Evolutionary conservation across 1,284 basidiomycete species (phyloP).

Genomic region (Fistulinella cinereoalba): DNA sequence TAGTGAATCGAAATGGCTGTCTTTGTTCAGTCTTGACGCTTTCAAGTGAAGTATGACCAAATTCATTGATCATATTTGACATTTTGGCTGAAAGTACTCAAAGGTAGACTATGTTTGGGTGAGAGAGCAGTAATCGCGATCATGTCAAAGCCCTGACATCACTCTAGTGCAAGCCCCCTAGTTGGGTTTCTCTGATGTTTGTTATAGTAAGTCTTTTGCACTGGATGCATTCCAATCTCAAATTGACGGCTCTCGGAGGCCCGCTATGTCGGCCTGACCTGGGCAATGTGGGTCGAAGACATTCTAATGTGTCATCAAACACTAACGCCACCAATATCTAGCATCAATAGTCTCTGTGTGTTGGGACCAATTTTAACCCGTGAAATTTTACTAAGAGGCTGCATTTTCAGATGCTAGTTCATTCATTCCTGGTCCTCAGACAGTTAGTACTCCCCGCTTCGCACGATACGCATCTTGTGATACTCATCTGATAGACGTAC

Average conservation of each 20-base stretch:
- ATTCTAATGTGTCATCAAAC: not conserved
- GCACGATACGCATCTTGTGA: not conserved
- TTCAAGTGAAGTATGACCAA: not conserved
- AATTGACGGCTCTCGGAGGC: not conserved
- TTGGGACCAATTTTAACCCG: not conserved
- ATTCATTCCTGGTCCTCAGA: not conserved
- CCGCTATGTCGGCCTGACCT: not conserved
- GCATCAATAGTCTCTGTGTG: not conserved
- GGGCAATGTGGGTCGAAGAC: not conserved
- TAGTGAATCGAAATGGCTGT: not conserved
- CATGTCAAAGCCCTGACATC: not conserved
- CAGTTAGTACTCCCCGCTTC: not conserved
- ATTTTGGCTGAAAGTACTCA: not conserved
- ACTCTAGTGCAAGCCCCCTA: not conserved
- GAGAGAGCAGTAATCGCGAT: too few relatives aligned
- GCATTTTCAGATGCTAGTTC: not conserved
- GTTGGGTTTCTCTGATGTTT: not conserved
- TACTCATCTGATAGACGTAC: not conserved
- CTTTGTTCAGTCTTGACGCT: not conserved
- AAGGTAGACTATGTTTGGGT: not conserved
- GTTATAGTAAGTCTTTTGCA: not conserved
- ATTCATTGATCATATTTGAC: too few relatives aligned
- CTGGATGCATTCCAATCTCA: not conserved
- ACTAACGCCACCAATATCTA: not conserved
- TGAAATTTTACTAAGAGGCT: not conserved